A percentile compares a stretch with the other conserved stretches of the same genome.
Conservation (phyloP, 768 basidiomycete genomes). For the Russula brevipes region DNA sequence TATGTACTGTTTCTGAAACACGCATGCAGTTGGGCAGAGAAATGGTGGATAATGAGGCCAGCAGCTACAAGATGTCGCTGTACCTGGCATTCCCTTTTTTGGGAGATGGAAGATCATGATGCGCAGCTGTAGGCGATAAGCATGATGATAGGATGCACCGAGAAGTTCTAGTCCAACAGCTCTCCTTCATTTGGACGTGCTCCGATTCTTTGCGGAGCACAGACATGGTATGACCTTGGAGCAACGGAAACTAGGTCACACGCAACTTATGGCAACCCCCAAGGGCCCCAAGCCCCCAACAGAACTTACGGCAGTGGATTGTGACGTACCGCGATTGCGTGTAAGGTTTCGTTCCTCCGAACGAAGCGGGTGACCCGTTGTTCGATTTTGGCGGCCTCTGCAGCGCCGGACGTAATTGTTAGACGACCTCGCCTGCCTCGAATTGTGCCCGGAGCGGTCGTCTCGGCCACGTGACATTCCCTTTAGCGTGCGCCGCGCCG, state of each 20-base stretch:
- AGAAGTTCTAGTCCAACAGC: neutral
- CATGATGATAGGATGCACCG: neutral
- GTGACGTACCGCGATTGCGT: constrained; percentile 13
- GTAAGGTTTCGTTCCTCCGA: neutral
- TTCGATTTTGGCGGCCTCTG: neutral
- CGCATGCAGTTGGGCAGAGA: neutral
- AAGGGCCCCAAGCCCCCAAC: neutral
- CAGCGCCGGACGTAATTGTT: constrained; percentile 14
- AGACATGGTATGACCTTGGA: neutral
- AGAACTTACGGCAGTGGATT: constrained; percentile 5
- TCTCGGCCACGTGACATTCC: constrained; percentile 13
- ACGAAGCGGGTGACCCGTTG: neutral
- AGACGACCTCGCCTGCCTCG: neutral
- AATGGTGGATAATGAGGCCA: neutral
- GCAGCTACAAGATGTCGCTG: constrained; percentile 5
- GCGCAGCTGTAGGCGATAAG: constrained; percentile 2
- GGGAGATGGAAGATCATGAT: neutral
- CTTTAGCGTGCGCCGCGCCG: neutral
- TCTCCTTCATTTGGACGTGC: neutral
- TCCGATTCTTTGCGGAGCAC: neutral
- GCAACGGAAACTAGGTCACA: neutral
- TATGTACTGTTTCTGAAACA: neutral
- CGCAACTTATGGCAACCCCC: neutral
- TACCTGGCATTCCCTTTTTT: neutral
- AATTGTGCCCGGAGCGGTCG: neutral